A percentile compares a stretch with the other conserved stretches of the same genome.
These are phyloP conservation scores for Termitomyces sp. DNA, from an alignment of 768 basidiomycete genomes.

Conservation along the genomic window DNA sequence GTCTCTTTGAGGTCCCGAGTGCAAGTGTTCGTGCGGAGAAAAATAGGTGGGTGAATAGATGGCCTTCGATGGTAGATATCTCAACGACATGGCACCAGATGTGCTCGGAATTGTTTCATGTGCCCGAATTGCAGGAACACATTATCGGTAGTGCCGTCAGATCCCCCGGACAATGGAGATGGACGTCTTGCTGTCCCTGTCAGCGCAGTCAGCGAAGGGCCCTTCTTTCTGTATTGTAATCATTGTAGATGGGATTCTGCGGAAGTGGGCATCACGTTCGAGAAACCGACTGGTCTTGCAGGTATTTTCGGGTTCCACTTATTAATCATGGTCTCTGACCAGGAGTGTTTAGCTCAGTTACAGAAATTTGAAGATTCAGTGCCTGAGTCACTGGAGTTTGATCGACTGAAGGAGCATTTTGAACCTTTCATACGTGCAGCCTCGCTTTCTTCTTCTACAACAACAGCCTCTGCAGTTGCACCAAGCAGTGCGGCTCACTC, in stretches of 20 bases:
- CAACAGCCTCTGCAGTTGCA: constrained; percentile 40
- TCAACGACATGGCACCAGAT: constrained; percentile 49
- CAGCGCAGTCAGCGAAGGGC: constrained; percentile 74
- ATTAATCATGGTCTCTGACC: constrained; percentile 1
- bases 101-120: constrained; percentile 96
- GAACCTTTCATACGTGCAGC: constrained; percentile 91
- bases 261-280: constrained; percentile 88
- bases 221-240: constrained; percentile 89
- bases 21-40: constrained; percentile 98
- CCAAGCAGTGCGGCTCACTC: constrained; percentile 54
- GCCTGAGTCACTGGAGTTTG: constrained; percentile 85
- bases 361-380: constrained; percentile 88
- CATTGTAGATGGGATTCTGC: constrained; percentile 95
- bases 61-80: constrained; percentile 2
- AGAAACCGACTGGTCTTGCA: constrained; percentile 95
- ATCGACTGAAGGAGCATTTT: constrained; percentile 94
- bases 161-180: constrained; percentile 67
- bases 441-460: constrained; percentile 65
- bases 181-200: constrained; percentile 51
- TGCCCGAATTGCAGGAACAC: constrained; percentile 94
- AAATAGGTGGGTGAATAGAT: constrained; percentile 62
- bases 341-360: constrained; percentile 66
- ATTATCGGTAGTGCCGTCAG: constrained; percentile 87
- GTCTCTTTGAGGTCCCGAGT: constrained; percentile 96
- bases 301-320: constrained; percentile 45